Percentiles rank a stretch among this genome's conserved stretches.
Evolutionary conservation across 1,139 yeast species (phyloP).

Genomic region (Yamadazyma dendronema): DNA sequence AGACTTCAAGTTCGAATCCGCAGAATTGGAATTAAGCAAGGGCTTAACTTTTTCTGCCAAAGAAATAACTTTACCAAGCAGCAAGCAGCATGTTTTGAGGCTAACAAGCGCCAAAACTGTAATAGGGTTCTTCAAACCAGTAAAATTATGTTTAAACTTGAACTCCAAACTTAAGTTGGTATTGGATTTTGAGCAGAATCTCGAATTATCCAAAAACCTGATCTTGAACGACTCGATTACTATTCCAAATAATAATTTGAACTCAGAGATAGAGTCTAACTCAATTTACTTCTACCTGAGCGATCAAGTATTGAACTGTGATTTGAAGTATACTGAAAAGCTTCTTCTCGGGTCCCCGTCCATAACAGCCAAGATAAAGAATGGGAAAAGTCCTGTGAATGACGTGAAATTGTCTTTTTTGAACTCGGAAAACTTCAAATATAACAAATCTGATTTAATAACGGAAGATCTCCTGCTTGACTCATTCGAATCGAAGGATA

Average conservation of each 20-base stretch:
- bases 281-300: constrained; percentile 12
- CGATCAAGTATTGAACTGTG: constrained; percentile 8
- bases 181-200: constrained; percentile 7
- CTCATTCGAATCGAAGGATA: constrained; percentile 13
- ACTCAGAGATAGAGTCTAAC: constrained; percentile 4
- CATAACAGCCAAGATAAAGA: constrained; percentile 7
- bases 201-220: constrained; percentile 8
- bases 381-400: constrained; percentile 7
- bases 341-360: constrained; percentile 12
- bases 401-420: constrained; percentile 10
- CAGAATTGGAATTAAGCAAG: constrained; percentile 21
- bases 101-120: constrained; percentile 23
- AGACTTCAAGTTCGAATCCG: constrained; percentile 20
- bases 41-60: constrained; percentile 11
- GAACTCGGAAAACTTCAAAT: constrained; percentile 7
- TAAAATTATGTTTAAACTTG: constrained; percentile 19
- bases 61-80: constrained; percentile 5
- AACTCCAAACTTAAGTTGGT: constrained; percentile 20
- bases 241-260: not conserved
- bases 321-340: constrained; percentile 5
- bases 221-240: constrained; percentile 13
- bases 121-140: constrained; percentile 26
- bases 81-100: constrained; percentile 16
- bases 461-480: constrained; percentile 13
- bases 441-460: not conserved